Conservation (phyloP, 495 filamentous ascomycete species). For the Podospora australis region DNA sequence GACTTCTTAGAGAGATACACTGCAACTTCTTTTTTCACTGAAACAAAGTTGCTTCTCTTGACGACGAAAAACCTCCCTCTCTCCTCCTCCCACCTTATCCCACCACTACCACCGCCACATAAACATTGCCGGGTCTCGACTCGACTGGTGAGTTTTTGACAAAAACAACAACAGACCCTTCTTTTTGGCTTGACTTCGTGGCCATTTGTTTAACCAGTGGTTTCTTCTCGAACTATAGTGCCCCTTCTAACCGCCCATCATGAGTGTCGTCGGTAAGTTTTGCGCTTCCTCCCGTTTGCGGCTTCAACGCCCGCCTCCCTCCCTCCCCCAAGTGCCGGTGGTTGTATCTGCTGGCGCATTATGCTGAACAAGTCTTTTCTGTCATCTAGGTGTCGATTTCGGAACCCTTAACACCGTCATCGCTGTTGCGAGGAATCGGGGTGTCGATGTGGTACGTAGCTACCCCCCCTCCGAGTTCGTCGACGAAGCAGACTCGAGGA, state of each 20-base stretch:
- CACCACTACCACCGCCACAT: background rate
- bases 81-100: constrained; percentile 8
- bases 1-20: background rate
- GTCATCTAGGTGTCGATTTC: constrained; percentile 72
- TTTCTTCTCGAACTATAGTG: constrained; percentile 9
- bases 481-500: too few relatives aligned
- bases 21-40: background rate
- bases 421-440: constrained; percentile 93
- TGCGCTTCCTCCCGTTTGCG: background rate
- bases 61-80: constrained; percentile 4
- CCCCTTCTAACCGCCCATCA: constrained; percentile 32
- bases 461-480: constrained; percentile 5
- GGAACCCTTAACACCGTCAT: constrained; percentile 96
- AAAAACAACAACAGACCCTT: background rate
- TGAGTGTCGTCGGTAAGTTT: constrained; percentile 44
- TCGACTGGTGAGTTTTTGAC: constrained; percentile 8
- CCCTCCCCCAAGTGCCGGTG: too few relatives aligned
- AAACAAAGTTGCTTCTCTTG: constrained; percentile 8
- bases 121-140: constrained; percentile 2
- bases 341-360: background rate
- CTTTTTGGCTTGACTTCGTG: too few relatives aligned
- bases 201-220: constrained; percentile 24
- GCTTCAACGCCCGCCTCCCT: too few relatives aligned
- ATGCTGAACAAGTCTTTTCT: constrained; percentile 10
- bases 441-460: constrained; percentile 94